These are phyloP conservation scores for Exobasidium rhododendri DNA, from an alignment of 1,284 basidiomycete genomes.

Conservation along the genomic window DNA sequence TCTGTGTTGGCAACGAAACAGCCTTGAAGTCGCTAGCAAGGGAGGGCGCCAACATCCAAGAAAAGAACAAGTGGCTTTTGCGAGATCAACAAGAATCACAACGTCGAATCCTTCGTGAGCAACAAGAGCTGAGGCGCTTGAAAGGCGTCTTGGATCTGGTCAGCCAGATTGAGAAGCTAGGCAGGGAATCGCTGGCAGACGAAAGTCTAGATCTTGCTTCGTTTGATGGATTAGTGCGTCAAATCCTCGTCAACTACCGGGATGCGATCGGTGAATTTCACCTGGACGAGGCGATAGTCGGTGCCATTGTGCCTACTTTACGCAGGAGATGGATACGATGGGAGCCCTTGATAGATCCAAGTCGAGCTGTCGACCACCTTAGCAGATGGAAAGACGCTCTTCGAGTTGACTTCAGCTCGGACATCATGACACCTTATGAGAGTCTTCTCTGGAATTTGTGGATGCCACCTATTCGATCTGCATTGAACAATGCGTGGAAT, in stretches of 20 bases:
- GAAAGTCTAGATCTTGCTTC: neutral
- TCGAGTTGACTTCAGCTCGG: slow-evolving; percentile 57
- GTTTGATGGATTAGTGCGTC: slow-evolving; percentile 2
- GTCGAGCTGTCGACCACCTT: slow-evolving; percentile 62
- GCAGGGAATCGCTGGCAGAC: neutral
- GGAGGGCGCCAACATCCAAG: slow-evolving; percentile 79
- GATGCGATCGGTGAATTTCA: slow-evolving; percentile 13
- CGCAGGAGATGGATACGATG: slow-evolving; percentile 67
- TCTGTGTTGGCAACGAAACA: slow-evolving; percentile 73
- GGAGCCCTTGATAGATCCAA: slow-evolving; percentile 70
- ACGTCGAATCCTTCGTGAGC: neutral
- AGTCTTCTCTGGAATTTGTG: slow-evolving; percentile 88
- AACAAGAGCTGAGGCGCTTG: slow-evolving; percentile 23
- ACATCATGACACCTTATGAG: slow-evolving; percentile 88
- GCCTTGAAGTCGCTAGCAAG: slow-evolving; percentile 82
- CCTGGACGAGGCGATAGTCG: slow-evolving; percentile 82
- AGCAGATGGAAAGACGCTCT: slow-evolving; percentile 68
- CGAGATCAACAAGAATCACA: slow-evolving; percentile 64
- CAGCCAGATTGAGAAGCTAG: slow-evolving; percentile 22
- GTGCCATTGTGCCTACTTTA: slow-evolving; percentile 75
- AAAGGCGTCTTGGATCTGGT: slow-evolving; percentile 28
- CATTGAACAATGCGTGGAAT: slow-evolving; percentile 77
- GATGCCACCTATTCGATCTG: slow-evolving; percentile 86
- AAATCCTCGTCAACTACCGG: slow-evolving; percentile 15
- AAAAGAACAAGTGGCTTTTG: slow-evolving; percentile 69